Evolutionary conservation across 2,329 filamentous ascomycete species (phyloP), one percentile per base, ranked within the genome.

Genomic region (Onygenales sp.): DNA sequence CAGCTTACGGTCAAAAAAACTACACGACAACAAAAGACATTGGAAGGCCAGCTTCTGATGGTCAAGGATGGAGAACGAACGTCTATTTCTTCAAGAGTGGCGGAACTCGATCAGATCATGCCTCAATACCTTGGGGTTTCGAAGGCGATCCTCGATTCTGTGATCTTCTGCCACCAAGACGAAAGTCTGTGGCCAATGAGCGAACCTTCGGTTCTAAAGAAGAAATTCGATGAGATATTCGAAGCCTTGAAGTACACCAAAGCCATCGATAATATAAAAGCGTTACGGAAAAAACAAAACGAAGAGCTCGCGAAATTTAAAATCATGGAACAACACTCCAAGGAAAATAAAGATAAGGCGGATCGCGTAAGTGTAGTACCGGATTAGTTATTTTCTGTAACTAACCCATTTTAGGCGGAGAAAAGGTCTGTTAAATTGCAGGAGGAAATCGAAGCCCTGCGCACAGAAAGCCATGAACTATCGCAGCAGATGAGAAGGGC

Each of bases 131-230:
- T 98, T 0, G 93, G 93, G 39, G 93, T 96, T 3, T 93, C 90
- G 1, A 84, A 85, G 53, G 91, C 93, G 10, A 85, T 98, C 53
- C 79, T 98, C 31, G 91, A 97, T 60, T 87, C 86, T 55, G 93
- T 98, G 67, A 96, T 98, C 61, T 98, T 98, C 72, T 98, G 93
- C 68, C 93, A 98, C 66, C 93, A 98, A 66, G 93, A 98, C 67
- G 93, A 98, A 61, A 96, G 92, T 31, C 72, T 97, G 32, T 98
- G 93, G 93, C 93, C 93, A 0, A 84, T 98, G 78, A 94, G 89
- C 65, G 89, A 95, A 63, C 89, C 93, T 0, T 76, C 81, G 0
- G 82, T 82, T 0, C 75, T 98, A 50, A 98, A 98, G 72, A 94
- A 94, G 69, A 86, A 85, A 51, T 98, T 98, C 56, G 93, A 98